A percentile compares a stretch with the other conserved stretches of the same genome.
These are phyloP conservation scores for Phytopythium ostracodes DNA, from an alignment of 352 stramenopile species.

Conservation along the genomic window DNA sequence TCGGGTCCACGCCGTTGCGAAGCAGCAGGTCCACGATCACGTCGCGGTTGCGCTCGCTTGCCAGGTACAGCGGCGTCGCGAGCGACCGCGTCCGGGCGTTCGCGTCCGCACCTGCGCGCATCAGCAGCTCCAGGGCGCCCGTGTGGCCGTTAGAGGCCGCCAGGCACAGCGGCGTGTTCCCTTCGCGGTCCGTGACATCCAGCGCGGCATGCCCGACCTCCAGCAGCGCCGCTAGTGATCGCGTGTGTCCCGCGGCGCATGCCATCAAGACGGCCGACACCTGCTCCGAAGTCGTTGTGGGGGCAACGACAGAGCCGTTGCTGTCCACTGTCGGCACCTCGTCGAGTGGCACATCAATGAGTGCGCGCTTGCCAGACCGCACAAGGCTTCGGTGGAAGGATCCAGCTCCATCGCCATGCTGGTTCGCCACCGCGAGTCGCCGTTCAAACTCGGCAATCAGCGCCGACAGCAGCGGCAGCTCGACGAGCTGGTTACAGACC, in stretches of 20 bases:
- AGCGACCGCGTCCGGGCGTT: conserved; percentile 62
- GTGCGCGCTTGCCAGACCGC: conserved; percentile 16
- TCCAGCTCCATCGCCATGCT: conserved; percentile 1
- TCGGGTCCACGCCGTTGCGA: conserved; percentile 29
- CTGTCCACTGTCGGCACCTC: conserved; percentile 1
- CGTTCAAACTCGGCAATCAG: conserved; percentile 50
- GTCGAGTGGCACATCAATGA: conserved; percentile 62
- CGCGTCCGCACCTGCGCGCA: conserved; percentile 44
- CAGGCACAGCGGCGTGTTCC: conserved; percentile 53
- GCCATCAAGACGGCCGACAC: conserved; percentile 56
- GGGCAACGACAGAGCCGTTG: not conserved
- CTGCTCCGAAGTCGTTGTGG: not conserved
- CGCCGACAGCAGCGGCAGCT: conserved; percentile 48
- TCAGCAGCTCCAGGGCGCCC: conserved; percentile 34
- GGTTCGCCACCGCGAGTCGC: conserved; percentile 11
- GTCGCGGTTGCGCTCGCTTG: conserved; percentile 71
- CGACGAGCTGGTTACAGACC: conserved; percentile 54
- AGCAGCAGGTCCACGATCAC: conserved; percentile 65
- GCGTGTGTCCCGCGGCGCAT: conserved; percentile 50
- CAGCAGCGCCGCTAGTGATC: conserved; percentile 42
- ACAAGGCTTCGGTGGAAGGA: conserved; percentile 55
- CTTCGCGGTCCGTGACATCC: conserved; percentile 67
- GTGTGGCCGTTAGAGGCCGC: conserved; percentile 53
- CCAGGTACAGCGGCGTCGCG: conserved; percentile 74
- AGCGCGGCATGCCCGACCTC: conserved; percentile 23